A percentile compares a stretch with the other conserved stretches of the same genome.
Conservation (phyloP, 768 basidiomycete species). For the Trametopsis cervina region DNA sequence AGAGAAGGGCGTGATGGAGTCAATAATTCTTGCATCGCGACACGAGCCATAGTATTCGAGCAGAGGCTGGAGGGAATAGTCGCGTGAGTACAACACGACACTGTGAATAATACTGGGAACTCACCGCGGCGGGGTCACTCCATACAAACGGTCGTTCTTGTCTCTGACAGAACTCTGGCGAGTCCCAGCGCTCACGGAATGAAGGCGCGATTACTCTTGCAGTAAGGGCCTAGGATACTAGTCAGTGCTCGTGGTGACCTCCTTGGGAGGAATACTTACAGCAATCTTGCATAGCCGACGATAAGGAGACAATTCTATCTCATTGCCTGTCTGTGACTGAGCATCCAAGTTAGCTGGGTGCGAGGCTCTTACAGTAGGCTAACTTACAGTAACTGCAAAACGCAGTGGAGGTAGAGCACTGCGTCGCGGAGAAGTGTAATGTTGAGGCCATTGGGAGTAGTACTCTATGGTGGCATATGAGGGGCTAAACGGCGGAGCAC, state of each 20-base stretch:
- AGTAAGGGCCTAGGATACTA: constrained; percentile 10
- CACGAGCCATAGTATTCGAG: constrained; percentile 20
- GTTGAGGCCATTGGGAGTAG: background rate
- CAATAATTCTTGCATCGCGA: constrained; percentile 32
- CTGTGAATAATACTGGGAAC: constrained; percentile 3
- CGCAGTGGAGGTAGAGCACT: background rate
- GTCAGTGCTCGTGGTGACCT: background rate
- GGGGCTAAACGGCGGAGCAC: background rate
- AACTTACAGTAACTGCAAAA: background rate
- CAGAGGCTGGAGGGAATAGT: constrained; percentile 27
- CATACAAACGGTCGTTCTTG: constrained; percentile 38
- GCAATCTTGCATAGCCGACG: constrained; percentile 10
- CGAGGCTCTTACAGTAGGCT: too few relatives aligned
- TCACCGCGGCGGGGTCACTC: constrained; percentile 47
- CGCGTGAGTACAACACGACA: background rate
- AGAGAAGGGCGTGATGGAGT: constrained; percentile 32
- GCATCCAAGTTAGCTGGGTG: too few relatives aligned
- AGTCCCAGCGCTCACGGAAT: constrained; percentile 35
- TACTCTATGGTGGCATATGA: background rate
- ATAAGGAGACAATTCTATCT: too few relatives aligned
- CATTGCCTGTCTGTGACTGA: too few relatives aligned
- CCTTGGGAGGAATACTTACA: constrained; percentile 24
- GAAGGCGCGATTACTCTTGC: constrained; percentile 31
- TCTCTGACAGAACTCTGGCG: constrained; percentile 21
- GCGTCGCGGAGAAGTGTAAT: background rate